Base-by-base conservation (phyloP, 78 protist genomes). In the Dictyostelium discoideum region DNA sequence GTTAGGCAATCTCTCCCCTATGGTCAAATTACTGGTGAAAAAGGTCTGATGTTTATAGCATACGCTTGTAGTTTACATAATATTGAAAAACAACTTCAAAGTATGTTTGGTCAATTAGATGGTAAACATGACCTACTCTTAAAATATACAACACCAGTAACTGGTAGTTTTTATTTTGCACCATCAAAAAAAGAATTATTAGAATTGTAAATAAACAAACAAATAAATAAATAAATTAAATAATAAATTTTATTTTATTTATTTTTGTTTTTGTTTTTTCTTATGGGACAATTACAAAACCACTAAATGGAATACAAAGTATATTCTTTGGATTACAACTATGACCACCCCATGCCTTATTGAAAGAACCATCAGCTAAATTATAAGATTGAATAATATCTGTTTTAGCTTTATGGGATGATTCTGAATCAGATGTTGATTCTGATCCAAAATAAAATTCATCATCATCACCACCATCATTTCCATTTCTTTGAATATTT, bases 1-100 rank as follows among this genome's bases (percentile, higher is more conserved):
- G n/a, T 90, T n/a, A 16, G 95, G 20, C 95, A 90, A 67, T 42
- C 73, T 20, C 54, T 90, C 10, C 95, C 95, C 13, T 90, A 90
- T 82, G 95, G 95, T 18, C 20, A 11, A 3, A 79, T 29, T 0
- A 50, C 77, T 48, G 73, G 73, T 9, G 20, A 24, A 26, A 54
- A 54, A 54, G 95, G 95, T 13, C 24, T 90, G 9, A 82, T 32
- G 63, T 90, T 90, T 37, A 26, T 90, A 1, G 69, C 95, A 18
- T 90, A 90, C 14, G 10, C 84, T 8, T 44, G 29, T 13, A 24
- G 39, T 32, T 50, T 90, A 8, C 40, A 67, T 13, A 82, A 54
- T 11, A 80, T 82, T 82, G 95, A 80, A 50, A 50, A 69, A 46
- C 95, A 90, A 73, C 29, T 90, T 20, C 20, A 82, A 9, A 42